A percentile compares a stretch with the other conserved stretches of the same genome.
These are phyloP conservation scores for Dactylis glomerata DNA, from an alignment of 176 grass and related monocot species.

Conservation along the genomic window DNA sequence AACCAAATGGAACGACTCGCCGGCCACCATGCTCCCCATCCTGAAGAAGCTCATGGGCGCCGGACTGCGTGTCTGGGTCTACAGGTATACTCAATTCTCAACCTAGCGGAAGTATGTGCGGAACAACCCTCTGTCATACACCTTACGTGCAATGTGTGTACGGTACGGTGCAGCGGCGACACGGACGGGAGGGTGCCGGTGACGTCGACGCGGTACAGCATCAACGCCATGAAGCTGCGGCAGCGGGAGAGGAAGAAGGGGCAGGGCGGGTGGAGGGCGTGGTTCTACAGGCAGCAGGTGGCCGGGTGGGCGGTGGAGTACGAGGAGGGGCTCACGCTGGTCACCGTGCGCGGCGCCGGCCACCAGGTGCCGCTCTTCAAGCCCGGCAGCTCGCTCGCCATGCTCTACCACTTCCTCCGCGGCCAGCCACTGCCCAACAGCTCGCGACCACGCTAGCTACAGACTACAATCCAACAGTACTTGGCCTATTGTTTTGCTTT, in stretches of 20 bases:
- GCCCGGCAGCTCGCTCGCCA: conserved; percentile 51
- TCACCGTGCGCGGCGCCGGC: conserved; percentile 82
- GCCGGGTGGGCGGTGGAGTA: conserved; percentile 89
- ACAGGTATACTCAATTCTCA: conserved; percentile 44
- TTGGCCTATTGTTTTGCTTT: background rate
- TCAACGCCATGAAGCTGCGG: conserved; percentile 67
- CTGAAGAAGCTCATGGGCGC: conserved; percentile 86
- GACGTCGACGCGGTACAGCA: conserved; percentile 87
- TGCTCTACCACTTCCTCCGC: conserved; percentile 75
- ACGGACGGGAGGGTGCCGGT: conserved; percentile 87
- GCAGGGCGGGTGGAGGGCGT: conserved; percentile 69
- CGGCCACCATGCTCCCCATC: conserved; percentile 62
- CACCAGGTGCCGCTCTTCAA: conserved; percentile 93
- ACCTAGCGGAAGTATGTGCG: too few species aligned
- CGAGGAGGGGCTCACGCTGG: conserved; percentile 68
- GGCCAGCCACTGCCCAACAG: conserved; percentile 48
- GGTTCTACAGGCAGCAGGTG: conserved; percentile 79
- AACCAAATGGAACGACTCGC: conserved; percentile 85
- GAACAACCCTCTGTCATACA: too few species aligned
- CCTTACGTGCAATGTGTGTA: background rate
- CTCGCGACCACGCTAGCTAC: conserved; percentile 16
- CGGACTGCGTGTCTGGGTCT: conserved; percentile 80
- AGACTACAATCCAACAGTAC: too few species aligned
- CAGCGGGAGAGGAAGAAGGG: conserved; percentile 12
- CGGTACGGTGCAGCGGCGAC: conserved; percentile 58